Evolutionary conservation across 1,284 basidiomycete genomes (phyloP), one percentile per base, ranked within the genome.

Genomic region (Phylloporus gajari): DNA sequence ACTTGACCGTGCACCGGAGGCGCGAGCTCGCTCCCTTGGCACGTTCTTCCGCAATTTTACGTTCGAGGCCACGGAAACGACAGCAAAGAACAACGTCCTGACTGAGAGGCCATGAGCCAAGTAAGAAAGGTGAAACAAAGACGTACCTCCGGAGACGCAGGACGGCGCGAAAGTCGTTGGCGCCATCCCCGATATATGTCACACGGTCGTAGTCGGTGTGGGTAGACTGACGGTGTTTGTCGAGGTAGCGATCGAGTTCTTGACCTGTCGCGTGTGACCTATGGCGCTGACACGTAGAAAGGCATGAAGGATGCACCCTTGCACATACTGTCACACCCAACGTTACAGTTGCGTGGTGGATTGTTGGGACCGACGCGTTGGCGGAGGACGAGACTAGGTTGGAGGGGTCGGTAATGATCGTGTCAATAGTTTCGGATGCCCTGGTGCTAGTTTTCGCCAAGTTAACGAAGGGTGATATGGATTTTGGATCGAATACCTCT

Each of bases 261-360:
- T 95, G 93, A 58, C 97, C 95, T 95, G 75, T 17, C 38, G 46
- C 27, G 63, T 6, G 32, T n/a, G 48, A 25, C 40, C 58, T 15
- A 38, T 17, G n/a, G n/a, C n/a, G n/a, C n/a, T n/a, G n/a, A n/a
- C n/a, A n/a, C n/a, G n/a, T n/a, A n/a, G n/a, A n/a, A n/a, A n/a
- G n/a, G n/a, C n/a, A n/a, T n/a, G n/a, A n/a, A n/a, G n/a, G n/a
- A n/a, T n/a, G n/a, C n/a, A n/a, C n/a, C n/a, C n/a, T n/a, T 99
- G 88, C 97, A 99, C 97, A 99, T 98, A 86, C 99, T 99, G 17
- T 94, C 90, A 86, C 97, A 99, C 23, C 97, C 97, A 68, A 98
- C 88, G 67, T 86, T 88, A 85, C 97, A 99, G 3, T 79, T 82
- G 83, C 99, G 98, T 78, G 97, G 97, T 9, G 91, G 91, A 2